Evolutionary conservation across 441 rosid genomes (phyloP).

Genomic region (Gossypium laxum): DNA sequence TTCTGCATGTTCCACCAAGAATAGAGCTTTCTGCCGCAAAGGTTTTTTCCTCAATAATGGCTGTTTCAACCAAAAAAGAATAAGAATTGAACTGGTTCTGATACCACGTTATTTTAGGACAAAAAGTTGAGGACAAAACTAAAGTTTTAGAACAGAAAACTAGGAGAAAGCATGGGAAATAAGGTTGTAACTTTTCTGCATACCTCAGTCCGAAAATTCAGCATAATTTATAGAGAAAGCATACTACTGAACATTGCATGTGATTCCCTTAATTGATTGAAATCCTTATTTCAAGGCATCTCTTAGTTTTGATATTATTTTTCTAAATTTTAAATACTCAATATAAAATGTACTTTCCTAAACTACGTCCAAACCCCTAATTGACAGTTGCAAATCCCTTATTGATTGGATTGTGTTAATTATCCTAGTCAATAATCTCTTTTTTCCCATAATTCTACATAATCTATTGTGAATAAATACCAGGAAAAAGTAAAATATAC

Average conservation of each 20-base stretch:
- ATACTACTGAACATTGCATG: not conserved
- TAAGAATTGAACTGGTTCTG: not conserved
- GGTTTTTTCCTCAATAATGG: not conserved
- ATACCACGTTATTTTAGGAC: not conserved
- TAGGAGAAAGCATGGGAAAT: not conserved
- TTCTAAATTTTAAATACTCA: not conserved
- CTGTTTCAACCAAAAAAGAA: not conserved
- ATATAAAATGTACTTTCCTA: not conserved
- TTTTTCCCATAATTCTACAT: not conserved
- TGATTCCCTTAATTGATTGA: not conserved
- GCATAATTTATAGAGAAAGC: not conserved
- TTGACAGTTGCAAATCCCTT: not conserved
- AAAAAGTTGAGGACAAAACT: not conserved
- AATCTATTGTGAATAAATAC: not conserved
- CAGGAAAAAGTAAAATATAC: not conserved
- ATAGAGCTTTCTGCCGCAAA: not conserved
- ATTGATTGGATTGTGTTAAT: not conserved
- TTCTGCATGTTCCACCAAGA: not conserved
- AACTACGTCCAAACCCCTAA: not conserved
- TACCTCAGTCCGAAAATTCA: not conserved
- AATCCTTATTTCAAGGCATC: not conserved
- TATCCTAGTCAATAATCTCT: not conserved
- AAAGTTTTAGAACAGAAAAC: not conserved
- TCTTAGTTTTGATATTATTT: not conserved
- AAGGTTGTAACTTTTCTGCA: not conserved